Evolutionary conservation across 352 stramenopile species (phyloP), one percentile per base, ranked within the genome.

Genomic region (Lagenidium giganteum): DNA sequence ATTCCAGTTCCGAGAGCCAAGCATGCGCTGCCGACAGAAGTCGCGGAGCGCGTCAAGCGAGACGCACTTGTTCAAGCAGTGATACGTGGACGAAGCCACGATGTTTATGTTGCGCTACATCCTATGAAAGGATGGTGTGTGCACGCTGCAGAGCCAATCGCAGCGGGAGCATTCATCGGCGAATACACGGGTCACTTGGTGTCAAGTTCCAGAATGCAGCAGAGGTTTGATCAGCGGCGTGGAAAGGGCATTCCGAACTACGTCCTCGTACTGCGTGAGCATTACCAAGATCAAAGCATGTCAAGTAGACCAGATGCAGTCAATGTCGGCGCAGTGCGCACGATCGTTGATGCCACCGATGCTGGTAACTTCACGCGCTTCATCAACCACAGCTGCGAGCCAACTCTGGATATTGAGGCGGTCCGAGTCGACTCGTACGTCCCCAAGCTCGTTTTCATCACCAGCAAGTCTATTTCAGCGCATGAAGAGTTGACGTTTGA

Each of bases 181-280:
- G 73, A 85, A 46, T 89, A 87, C 51, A 80, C 65, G 5, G 77
- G 77, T 6, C 59, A 78, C 11, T 33, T 89, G n/a, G 38, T 89
- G 4, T 77, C 69, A n/a, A 70, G 60, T 6, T 18, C 17, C 6
- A 56, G 78, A 37, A 65, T 78, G 43, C 46, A 43, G 18, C 46
- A 52, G 2, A 70, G 73, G 4, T 81, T 76, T 43, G 26, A n/a
- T 16, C 21, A 44, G 18, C 36, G 30, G 13, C 70, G 71, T 51
- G 56, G 67, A 42, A 31, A 13, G 20, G 1, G 44, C 7, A 23
- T 13, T 3, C 18, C 64, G 3, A 86, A 83, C 54, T 86, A 83
- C 49, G 66, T 87, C 22, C 37, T 83, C 7, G 57, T 70, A 32
- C 57, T 87, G 26, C 66, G 77, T 11, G 67, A 89, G 37, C 54